A percentile compares a stretch with the other conserved stretches of the same genome.
These are phyloP conservation scores for Periconia sp. DNA, from an alignment of 2,329 filamentous ascomycete species.

Conservation along the genomic window DNA sequence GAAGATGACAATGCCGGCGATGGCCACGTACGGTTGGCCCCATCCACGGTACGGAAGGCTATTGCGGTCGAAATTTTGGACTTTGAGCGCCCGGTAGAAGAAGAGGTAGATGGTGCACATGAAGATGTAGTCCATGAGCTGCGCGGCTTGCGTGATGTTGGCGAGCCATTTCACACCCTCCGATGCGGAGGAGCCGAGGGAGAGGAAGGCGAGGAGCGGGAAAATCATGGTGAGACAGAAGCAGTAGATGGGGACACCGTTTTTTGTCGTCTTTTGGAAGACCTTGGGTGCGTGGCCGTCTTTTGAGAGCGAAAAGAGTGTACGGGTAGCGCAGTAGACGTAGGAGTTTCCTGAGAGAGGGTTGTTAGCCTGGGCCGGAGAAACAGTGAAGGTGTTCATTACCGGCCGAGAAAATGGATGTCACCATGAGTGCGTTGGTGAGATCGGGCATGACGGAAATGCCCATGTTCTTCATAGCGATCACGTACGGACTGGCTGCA, in stretches of 20 bases:
- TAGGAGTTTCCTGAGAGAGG: slow-evolving; percentile 20
- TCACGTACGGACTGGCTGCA: slow-evolving; percentile 60
- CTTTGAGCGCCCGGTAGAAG: slow-evolving; percentile 12
- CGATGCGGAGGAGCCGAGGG: slow-evolving; percentile 64
- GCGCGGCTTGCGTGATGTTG: slow-evolving; percentile 11
- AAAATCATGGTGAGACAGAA: slow-evolving; percentile 65
- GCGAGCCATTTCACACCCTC: slow-evolving; percentile 65
- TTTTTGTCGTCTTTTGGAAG: slow-evolving; percentile 57
- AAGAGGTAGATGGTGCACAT: slow-evolving; percentile 13
- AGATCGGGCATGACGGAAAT: slow-evolving; percentile 56
- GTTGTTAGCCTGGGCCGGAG: not conserved
- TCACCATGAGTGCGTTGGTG: slow-evolving; percentile 55
- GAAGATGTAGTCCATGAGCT: slow-evolving; percentile 14
- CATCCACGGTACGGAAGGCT: slow-evolving; percentile 11
- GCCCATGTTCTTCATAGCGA: slow-evolving; percentile 57
- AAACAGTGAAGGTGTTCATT: not conserved
- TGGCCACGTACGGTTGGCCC: slow-evolving; percentile 12
- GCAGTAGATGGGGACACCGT: slow-evolving; percentile 70
- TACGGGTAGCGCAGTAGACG: slow-evolving; percentile 52
- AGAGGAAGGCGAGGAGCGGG: slow-evolving; percentile 68
- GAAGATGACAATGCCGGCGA: slow-evolving; percentile 8
- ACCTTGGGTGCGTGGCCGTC: slow-evolving; percentile 53
- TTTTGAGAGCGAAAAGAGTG: slow-evolving; percentile 51
- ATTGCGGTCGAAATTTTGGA: slow-evolving; percentile 7
- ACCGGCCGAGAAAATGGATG: slow-evolving; percentile 53